A percentile compares a stretch with the other conserved stretches of the same genome.
These are phyloP conservation scores for Jaltomata sinuosa DNA, from an alignment of 257 asterid species.

Conservation along the genomic window DNA sequence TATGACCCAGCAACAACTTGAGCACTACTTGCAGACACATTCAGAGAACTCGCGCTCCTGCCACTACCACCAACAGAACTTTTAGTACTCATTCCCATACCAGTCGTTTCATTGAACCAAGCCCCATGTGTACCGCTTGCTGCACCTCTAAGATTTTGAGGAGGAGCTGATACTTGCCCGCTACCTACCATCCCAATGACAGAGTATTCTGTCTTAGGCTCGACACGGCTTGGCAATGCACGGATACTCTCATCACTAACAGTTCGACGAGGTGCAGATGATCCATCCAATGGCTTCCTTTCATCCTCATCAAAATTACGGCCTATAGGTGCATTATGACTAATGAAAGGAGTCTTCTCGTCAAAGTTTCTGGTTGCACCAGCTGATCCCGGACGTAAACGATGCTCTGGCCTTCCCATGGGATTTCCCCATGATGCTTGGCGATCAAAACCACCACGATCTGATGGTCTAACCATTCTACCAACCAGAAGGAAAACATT, in stretches of 20 bases:
- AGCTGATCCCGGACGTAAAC: slow-evolving; percentile 78
- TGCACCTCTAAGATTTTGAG: slow-evolving; percentile 35
- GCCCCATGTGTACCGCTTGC: slow-evolving; percentile 39
- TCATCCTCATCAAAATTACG: slow-evolving; percentile 93
- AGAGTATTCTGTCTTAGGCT: slow-evolving; percentile 37
- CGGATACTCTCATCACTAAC: slow-evolving; percentile 54
- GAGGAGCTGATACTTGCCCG: slow-evolving; percentile 36
- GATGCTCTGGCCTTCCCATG: slow-evolving; percentile 53
- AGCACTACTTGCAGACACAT: slow-evolving; percentile 34
- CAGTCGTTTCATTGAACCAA: slow-evolving; percentile 42
- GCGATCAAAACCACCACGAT: slow-evolving; percentile 58
- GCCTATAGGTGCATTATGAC: slow-evolving; percentile 46
- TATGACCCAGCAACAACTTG: slow-evolving; percentile 41
- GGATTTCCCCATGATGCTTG: slow-evolving; percentile 67
- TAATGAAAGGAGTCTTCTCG: slow-evolving; percentile 59
- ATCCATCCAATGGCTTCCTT: slow-evolving; percentile 86
- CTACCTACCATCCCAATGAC: slow-evolving; percentile 35
- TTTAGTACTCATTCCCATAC: slow-evolving; percentile 30
- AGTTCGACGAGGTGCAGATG: slow-evolving; percentile 67
- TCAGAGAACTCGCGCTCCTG: slow-evolving; percentile 32
- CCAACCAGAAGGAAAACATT: slow-evolving; percentile 1
- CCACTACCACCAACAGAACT: slow-evolving; percentile 26
- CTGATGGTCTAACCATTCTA: slow-evolving; percentile 61
- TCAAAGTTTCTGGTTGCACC: slow-evolving; percentile 61
- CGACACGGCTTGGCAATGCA: slow-evolving; percentile 33